phyloP scores from a whole-genome alignment of 2,329 filamentous ascomycete genomes.

The Diaporthe citriasiana region DNA sequence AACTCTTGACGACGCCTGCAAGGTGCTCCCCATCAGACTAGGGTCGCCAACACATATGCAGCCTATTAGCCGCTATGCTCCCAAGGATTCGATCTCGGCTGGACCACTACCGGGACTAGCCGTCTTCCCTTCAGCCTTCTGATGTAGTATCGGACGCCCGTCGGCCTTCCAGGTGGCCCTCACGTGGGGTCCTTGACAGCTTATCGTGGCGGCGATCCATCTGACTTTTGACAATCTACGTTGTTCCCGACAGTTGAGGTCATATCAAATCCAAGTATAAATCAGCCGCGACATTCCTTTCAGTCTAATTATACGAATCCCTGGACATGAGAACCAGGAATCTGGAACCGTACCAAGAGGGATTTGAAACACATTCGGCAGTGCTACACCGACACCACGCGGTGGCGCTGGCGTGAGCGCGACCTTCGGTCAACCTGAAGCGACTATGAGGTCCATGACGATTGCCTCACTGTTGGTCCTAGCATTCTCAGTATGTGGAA shows the following conservation, averaged over 20 bases:
- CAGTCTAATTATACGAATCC: background rate
- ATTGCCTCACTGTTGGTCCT: slow-evolving; percentile 12
- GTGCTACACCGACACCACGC: background rate
- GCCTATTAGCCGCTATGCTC: slow-evolving; percentile 14
- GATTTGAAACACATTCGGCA: background rate
- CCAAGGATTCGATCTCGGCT: slow-evolving; percentile 12
- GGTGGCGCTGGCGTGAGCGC: background rate
- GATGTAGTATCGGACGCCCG: slow-evolving; percentile 15
- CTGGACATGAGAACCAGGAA: background rate
- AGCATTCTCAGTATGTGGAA: background rate
- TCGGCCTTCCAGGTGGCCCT: background rate
- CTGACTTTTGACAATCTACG: background rate
- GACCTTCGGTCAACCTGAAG: slow-evolving; percentile 9
- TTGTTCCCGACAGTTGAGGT: background rate
- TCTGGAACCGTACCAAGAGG: background rate
- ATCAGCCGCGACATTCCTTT: background rate
- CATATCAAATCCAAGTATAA: background rate
- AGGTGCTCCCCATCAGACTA: slow-evolving; percentile 13
- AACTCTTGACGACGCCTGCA: background rate
- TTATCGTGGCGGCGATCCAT: slow-evolving; percentile 6
- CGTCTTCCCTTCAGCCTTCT: slow-evolving; percentile 6
- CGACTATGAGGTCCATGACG: background rate
- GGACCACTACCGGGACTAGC: slow-evolving; percentile 18
- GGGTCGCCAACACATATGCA: slow-evolving; percentile 28
- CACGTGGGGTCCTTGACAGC: slow-evolving; percentile 11